These are phyloP conservation scores for Trypanosoma cruzi DNA, from an alignment of 208 protist species.

Conservation along the genomic window DNA sequence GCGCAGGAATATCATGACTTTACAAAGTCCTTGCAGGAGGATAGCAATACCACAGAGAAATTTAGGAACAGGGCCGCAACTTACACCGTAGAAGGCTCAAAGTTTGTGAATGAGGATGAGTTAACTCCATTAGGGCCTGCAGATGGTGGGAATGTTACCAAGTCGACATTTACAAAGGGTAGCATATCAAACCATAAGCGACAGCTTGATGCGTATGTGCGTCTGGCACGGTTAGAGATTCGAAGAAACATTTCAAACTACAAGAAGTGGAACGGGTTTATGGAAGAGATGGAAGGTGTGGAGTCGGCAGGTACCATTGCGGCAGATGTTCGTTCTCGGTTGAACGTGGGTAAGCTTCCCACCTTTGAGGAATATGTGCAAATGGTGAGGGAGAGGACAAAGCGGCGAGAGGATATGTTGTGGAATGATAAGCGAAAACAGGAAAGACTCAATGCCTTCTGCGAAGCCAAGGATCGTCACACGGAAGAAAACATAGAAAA, in stretches of 20 bases:
- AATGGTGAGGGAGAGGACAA: slow-evolving; percentile 7
- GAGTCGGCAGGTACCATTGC: slow-evolving; percentile 29
- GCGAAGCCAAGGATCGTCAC: slow-evolving; percentile 18
- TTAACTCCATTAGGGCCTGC: neutral
- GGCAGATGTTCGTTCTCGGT: slow-evolving; percentile 22
- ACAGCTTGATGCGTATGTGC: slow-evolving; percentile 25
- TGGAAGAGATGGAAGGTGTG: slow-evolving; percentile 32
- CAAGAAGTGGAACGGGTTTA: slow-evolving; percentile 31
- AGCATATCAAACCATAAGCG: slow-evolving; percentile 10
- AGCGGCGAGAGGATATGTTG: neutral
- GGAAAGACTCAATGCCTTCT: slow-evolving; percentile 1
- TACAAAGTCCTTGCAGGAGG: neutral
- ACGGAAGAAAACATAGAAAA: slow-evolving; percentile 19
- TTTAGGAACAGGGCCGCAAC: neutral
- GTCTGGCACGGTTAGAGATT: slow-evolving; percentile 30
- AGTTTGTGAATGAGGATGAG: neutral
- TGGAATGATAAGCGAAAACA: slow-evolving; percentile 1
- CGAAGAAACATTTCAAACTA: slow-evolving; percentile 20
- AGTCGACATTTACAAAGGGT: neutral
- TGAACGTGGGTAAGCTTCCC: slow-evolving; percentile 18
- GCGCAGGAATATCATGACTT: slow-evolving; percentile 24
- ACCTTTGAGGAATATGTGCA: slow-evolving; percentile 32
- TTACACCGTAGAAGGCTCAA: neutral
- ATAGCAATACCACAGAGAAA: neutral
- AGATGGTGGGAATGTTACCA: neutral